A percentile compares a stretch with the other conserved stretches of the same genome.
Conservation (phyloP, 1,284 basidiomycete species). For the Agroathelia rolfsii region DNA sequence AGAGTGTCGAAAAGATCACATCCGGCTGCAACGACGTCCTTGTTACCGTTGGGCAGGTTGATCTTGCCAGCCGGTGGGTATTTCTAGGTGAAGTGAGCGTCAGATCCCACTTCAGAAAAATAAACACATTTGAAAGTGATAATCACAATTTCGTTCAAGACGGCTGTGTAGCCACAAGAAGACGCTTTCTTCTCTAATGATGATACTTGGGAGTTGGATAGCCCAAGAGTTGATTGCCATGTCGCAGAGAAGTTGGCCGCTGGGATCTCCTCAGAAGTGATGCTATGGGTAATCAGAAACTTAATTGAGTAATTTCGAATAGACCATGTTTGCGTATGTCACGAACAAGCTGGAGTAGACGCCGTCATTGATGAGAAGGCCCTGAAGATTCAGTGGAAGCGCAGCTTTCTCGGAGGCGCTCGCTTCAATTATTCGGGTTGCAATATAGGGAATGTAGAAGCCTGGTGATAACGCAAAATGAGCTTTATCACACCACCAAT, state of each 20-base stretch:
- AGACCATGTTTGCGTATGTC: neutral
- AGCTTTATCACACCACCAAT: no score
- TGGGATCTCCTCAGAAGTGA: slow-evolving; percentile 11
- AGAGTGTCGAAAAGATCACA: slow-evolving; percentile 13
- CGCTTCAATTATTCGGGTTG: slow-evolving; percentile 15
- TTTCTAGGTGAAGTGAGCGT: slow-evolving; percentile 13
- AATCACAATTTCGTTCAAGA: neutral
- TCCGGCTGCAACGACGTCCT: slow-evolving; percentile 5
- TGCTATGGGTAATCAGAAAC: slow-evolving; percentile 6
- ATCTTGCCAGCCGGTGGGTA: slow-evolving; percentile 15
- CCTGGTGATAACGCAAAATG: no score
- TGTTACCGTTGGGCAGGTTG: slow-evolving; percentile 10
- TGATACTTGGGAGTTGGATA: slow-evolving; percentile 14
- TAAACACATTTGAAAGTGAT: slow-evolving; percentile 10
- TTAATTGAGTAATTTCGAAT: neutral
- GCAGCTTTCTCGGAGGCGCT: slow-evolving; percentile 12
- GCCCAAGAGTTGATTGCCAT: slow-evolving; percentile 13
- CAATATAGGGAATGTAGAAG: slow-evolving; percentile 28
- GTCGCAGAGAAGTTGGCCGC: slow-evolving; percentile 12
- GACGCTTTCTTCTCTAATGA: slow-evolving; percentile 1
- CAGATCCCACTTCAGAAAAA: slow-evolving; percentile 16
- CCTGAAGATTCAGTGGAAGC: slow-evolving; percentile 8
- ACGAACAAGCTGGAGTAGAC: slow-evolving; percentile 13
- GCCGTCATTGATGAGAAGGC: slow-evolving; percentile 17
- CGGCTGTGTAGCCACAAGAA: slow-evolving; percentile 4